Conservation (phyloP, 2,329 filamentous ascomycete genomes). For the Botrytis sinoallii region DNA sequence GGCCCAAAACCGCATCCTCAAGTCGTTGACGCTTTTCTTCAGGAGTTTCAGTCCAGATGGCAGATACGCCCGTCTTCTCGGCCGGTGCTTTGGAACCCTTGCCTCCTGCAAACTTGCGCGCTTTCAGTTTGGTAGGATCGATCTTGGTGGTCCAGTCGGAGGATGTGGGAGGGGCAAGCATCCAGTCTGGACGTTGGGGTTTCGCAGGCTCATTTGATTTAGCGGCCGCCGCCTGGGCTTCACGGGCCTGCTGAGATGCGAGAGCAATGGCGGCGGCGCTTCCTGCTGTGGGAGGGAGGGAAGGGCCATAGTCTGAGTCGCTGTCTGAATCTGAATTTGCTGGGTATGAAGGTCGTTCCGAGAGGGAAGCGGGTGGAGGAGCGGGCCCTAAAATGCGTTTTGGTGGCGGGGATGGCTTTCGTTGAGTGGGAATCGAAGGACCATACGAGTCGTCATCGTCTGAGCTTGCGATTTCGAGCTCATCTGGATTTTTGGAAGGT, state of each 20-base stretch:
- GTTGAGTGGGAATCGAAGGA: background rate
- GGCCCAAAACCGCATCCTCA: constrained; percentile 77
- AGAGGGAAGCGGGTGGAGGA: constrained; percentile 43
- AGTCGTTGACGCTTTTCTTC: constrained; percentile 80
- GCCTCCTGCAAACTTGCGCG: constrained; percentile 76
- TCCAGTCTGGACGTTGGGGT: constrained; percentile 77
- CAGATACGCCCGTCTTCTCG: constrained; percentile 33
- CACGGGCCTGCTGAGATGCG: background rate
- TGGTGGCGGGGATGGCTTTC: constrained; percentile 15
- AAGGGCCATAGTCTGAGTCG: constrained; percentile 56
- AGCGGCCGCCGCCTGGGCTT: constrained; percentile 10
- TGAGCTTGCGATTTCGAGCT: constrained; percentile 45
- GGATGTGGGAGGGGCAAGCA: constrained; percentile 66
- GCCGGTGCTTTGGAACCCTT: constrained; percentile 49
- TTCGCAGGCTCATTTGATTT: constrained; percentile 40
- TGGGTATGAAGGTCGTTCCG: constrained; percentile 39
- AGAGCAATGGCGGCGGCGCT: constrained; percentile 26
- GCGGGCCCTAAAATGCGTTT: constrained; percentile 40
- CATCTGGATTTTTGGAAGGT: constrained; percentile 41
- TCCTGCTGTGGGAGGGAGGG: constrained; percentile 49
- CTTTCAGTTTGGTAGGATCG: constrained; percentile 80
- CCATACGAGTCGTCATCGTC: constrained; percentile 25
- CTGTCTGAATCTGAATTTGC: constrained; percentile 39
- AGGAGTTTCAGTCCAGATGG: constrained; percentile 86
- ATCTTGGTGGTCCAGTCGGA: constrained; percentile 55